Conservation (phyloP, 148 eudicot genomes). For the Dysphania ambrosioides region DNA sequence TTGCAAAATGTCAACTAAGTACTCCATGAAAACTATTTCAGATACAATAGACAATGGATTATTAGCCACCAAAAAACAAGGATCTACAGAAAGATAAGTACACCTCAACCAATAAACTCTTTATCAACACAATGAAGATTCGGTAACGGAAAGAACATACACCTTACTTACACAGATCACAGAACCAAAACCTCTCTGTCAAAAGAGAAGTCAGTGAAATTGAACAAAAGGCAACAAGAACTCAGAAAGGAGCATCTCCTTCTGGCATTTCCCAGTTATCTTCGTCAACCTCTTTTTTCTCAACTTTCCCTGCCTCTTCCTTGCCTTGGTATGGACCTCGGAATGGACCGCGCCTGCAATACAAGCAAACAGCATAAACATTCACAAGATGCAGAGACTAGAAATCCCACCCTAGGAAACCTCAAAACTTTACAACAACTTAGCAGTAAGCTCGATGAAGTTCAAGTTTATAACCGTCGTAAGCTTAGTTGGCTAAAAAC, state of each 20-base stretch:
- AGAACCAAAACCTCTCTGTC: constrained; percentile 14
- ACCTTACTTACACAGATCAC: constrained; percentile 27
- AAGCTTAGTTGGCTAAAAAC: not conserved
- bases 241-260: constrained; percentile 45
- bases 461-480: not conserved
- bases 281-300: constrained; percentile 47
- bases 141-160: constrained; percentile 14
- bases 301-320: constrained; percentile 38
- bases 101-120: not conserved
- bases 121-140: not conserved
- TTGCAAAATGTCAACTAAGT: constrained; percentile 1
- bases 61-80: constrained; percentile 12
- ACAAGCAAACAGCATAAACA: not conserved
- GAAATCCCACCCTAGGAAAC: not conserved
- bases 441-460: not conserved
- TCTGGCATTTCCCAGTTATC: constrained; percentile 79
- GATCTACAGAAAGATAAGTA: constrained; percentile 10
- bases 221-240: not conserved
- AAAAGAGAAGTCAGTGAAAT: constrained; percentile 17
- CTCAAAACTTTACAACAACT: not conserved
- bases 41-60: constrained; percentile 5
- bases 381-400: not conserved
- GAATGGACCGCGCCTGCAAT: constrained; percentile 41
- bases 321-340: constrained; percentile 33
- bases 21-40: not conserved